A percentile compares a stretch with the other conserved stretches of the same genome.
Evolutionary conservation across 140 eudicot species (phyloP).

Genomic region (Senecio squalidus): DNA sequence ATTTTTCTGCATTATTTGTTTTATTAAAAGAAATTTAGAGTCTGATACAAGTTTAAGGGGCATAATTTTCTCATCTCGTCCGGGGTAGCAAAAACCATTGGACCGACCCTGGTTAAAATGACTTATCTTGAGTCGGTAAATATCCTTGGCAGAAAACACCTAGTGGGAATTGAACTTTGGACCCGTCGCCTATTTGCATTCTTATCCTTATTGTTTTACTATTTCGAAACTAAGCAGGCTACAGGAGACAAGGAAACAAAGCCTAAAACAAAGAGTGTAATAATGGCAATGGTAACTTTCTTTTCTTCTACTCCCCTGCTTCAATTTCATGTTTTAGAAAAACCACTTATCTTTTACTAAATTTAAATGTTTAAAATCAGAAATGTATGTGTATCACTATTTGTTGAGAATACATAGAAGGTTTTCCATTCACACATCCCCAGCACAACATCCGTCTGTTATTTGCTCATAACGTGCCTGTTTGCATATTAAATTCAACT

Average conservation of each 20-base stretch:
- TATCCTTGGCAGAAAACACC: no score
- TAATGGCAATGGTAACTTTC: constrained; percentile 64
- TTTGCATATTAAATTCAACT: neutral
- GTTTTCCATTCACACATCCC: neutral
- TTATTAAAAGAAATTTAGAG: no score
- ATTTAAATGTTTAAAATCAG: neutral
- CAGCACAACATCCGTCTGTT: neutral
- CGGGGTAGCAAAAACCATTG: no score
- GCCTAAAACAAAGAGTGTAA: constrained; percentile 49
- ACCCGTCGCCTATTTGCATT: neutral
- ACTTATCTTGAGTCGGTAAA: no score
- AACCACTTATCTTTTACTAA: neutral
- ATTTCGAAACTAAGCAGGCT: constrained; percentile 18
- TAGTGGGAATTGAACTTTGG: no score
- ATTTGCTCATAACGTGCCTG: neutral
- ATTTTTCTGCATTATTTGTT: no score
- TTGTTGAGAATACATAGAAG: neutral
- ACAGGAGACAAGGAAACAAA: constrained; percentile 35
- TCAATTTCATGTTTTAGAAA: neutral
- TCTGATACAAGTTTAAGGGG: no score
- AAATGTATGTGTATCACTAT: neutral
- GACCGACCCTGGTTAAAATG: no score
- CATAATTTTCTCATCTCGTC: no score
- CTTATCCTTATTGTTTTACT: neutral
- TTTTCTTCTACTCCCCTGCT: neutral